Evolutionary conservation across 1,284 basidiomycete species (phyloP), one percentile per base, ranked within the genome.

Genomic region (Mycosarcoma mackinlayi): DNA sequence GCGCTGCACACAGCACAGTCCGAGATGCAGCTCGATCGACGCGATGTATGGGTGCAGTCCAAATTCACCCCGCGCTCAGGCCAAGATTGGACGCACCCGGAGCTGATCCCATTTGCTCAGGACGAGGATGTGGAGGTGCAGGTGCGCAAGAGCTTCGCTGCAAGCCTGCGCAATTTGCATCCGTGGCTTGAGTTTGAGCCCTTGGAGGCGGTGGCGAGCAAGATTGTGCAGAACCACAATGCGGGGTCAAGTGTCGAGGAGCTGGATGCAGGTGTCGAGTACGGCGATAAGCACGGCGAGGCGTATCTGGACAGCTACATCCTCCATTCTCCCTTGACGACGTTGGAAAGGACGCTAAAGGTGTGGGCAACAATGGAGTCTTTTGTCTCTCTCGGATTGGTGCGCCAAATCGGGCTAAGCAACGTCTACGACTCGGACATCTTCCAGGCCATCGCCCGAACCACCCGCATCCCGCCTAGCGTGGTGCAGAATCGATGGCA

Each of bases 401-500:
- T 79, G 18, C 40, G 76, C 0, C 52, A 75, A 7, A 77, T 80
- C 21, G 79, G 79, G 3, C 24, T 81, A 2, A 70, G 66, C 34
- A 75, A 81, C 44, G 73, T 79, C 11, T 81, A 81, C 54, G 76
- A 80, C 48, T 66, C 79, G 1, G 47, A 74, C 21, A 81, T 81
- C 40, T 77, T 77, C 31, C 41, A 61, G 7, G 54, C 72, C 6
- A 62, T 81, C 6, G 50, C 69, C 14, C 35, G 68, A 4, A 61
- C 57, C 9, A 61, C 73, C 9, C 40, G 45, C 30, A 72, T 79
- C 33, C 60, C 66, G 3, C 75, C 77, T 1, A 30, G 30, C 14
- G 53, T 79, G 10, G 48, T 81, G n/a, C 79, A 81, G 55, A 81
- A 81, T 46, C 55, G 79, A 16, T 81, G 78, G 78, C 79, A 81